phyloP scores from a whole-genome alignment of 1,284 basidiomycete genomes.

The Wolfiporia cocos region DNA sequence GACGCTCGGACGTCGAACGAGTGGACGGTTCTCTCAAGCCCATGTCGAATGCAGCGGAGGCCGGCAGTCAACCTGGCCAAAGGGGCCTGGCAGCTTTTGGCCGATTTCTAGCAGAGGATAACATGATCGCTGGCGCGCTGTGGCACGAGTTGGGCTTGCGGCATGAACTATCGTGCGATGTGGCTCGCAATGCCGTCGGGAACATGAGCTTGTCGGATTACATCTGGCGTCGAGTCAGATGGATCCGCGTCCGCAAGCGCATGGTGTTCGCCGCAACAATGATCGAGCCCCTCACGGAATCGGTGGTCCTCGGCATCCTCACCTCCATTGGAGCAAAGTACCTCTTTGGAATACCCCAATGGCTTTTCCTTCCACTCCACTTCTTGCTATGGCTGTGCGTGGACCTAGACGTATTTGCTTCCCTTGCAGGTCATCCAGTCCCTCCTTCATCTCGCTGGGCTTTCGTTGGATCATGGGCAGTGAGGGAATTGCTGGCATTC shows the following conservation, averaged over 20 bases:
- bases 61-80: constrained; percentile 25
- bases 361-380: constrained; percentile 52
- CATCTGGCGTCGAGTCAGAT: constrained; percentile 80
- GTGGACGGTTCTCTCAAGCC: constrained; percentile 58
- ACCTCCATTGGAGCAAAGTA: constrained; percentile 51
- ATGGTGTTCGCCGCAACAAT: constrained; percentile 85
- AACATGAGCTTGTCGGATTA: constrained; percentile 80
- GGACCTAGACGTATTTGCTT: constrained; percentile 72
- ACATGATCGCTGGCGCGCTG: constrained; percentile 85
- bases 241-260: constrained; percentile 91
- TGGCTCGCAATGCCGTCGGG: constrained; percentile 85
- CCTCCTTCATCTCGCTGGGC: constrained; percentile 39
- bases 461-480: constrained; percentile 75
- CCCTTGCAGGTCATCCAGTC: constrained; percentile 64
- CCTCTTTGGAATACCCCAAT: constrained; percentile 44
- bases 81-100: constrained; percentile 75
- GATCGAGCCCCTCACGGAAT: constrained; percentile 88
- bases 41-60: constrained; percentile 21
- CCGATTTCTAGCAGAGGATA: constrained; percentile 90
- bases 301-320: constrained; percentile 63
- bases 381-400: constrained; percentile 55
- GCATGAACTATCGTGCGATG: constrained; percentile 85
- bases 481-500: constrained; percentile 74
- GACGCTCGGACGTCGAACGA: constrained; percentile 80
- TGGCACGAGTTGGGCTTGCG: constrained; percentile 88